Evolutionary conservation across 306 rosid genomes (phyloP).

Genomic region (Phaseolus lunatus): DNA sequence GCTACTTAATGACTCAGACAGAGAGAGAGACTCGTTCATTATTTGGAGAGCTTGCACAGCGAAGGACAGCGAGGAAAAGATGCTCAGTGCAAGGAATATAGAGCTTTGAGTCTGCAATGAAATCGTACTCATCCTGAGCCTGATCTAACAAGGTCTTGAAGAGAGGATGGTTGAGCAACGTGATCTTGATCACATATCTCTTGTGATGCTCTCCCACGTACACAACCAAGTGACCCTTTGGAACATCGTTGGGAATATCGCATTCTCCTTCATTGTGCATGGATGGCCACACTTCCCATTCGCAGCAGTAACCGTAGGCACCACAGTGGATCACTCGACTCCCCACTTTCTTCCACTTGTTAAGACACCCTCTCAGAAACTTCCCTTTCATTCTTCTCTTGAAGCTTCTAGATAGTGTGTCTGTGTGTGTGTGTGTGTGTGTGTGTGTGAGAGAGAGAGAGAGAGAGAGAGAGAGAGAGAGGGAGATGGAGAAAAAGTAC

Average conservation of each 20-base stretch:
- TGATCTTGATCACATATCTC: slow-evolving; percentile 80
- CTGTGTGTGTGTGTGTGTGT: background rate
- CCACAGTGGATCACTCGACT: slow-evolving; percentile 56
- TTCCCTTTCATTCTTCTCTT: slow-evolving; percentile 47
- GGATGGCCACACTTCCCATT: slow-evolving; percentile 59
- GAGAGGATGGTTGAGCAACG: slow-evolving; percentile 80
- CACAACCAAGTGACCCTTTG: slow-evolving; percentile 93
- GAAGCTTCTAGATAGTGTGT: background rate
- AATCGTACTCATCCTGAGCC: slow-evolving; percentile 84
- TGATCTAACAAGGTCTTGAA: slow-evolving; percentile 84
- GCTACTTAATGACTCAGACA: slow-evolving; percentile 28
- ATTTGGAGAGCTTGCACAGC: slow-evolving; percentile 55
- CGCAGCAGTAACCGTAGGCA: slow-evolving; percentile 58
- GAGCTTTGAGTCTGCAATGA: slow-evolving; percentile 69
- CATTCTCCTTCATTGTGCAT: slow-evolving; percentile 47
- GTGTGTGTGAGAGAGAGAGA: background rate
- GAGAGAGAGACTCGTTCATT: slow-evolving; percentile 37
- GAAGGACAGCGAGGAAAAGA: slow-evolving; percentile 69
- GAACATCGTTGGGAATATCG: slow-evolving; percentile 82
- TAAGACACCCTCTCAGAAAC: slow-evolving; percentile 61
- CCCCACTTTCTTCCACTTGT: slow-evolving; percentile 76
- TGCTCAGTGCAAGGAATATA: slow-evolving; percentile 84
- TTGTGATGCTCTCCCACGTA: slow-evolving; percentile 81
- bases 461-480: background rate
- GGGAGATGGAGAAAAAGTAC: slow-evolving; percentile 43